Evolutionary conservation across 2,329 filamentous ascomycete genomes (phyloP).

Genomic region (Sporothrix mexicana): DNA sequence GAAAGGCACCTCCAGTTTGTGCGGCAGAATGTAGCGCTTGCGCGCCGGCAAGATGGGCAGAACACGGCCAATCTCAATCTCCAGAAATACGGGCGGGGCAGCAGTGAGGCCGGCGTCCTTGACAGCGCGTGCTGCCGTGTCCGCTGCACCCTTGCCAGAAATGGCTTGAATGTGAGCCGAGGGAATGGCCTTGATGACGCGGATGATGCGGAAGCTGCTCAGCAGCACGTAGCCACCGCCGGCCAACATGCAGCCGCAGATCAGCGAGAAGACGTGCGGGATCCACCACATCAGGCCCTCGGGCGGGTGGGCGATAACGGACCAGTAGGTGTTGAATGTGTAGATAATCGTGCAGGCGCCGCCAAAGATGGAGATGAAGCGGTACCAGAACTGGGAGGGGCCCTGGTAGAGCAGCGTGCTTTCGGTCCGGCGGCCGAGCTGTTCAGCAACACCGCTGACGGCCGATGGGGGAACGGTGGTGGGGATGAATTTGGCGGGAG

Average conservation of each 20-base stretch:
- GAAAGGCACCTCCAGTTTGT: conserved; percentile 47
- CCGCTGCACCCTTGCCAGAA: conserved; percentile 32
- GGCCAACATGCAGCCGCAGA: conserved; percentile 64
- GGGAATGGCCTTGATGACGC: conserved; percentile 62
- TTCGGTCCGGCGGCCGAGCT: conserved; percentile 60
- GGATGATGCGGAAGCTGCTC: conserved; percentile 64
- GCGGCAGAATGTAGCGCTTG: conserved; percentile 49
- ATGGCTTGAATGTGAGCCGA: conserved; percentile 36
- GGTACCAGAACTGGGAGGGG: conserved; percentile 67
- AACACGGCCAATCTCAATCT: conserved; percentile 58
- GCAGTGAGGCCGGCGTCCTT: conserved; percentile 34
- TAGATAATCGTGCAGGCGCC: conserved; percentile 60
- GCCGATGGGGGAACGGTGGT: neutral
- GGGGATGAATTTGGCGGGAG: neutral
- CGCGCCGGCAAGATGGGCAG: conserved; percentile 56
- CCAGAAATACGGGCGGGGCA: conserved; percentile 52
- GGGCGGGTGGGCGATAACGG: conserved; percentile 56
- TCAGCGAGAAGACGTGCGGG: conserved; percentile 60
- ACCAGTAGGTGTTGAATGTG: conserved; percentile 57
- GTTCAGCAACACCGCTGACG: conserved; percentile 53
- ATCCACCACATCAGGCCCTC: conserved; percentile 62
- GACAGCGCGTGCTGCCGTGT: conserved; percentile 35
- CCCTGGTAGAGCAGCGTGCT: conserved; percentile 68
- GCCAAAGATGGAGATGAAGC: conserved; percentile 63
- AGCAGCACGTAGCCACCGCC: conserved; percentile 66